Base-by-base conservation (phyloP, 768 basidiomycete genomes). In the Auricularia sp. region DNA sequence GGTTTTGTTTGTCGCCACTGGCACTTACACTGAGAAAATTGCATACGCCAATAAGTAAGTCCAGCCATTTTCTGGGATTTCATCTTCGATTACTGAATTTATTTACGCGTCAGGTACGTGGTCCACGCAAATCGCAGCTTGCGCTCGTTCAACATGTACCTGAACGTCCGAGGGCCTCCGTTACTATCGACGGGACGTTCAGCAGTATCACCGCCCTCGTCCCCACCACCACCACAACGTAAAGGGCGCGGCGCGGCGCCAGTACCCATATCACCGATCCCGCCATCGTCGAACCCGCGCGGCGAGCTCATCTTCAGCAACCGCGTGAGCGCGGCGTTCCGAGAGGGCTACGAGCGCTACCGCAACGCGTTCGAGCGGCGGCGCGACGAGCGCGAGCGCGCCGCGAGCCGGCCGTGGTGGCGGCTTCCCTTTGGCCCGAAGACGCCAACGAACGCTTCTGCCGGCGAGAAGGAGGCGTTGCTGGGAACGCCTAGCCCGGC, bases 241-340 rank as follows among this genome's bases (percentile, higher is more conserved):
- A 72, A 74, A 39, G 67, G 66, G 67, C 34, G 78, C 23, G 74
- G 72, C 39, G 79, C 81, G 5, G 80, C 84, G 35, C 75, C 70
- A 44, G 67, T 66, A 10, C 76, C 82, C 16, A 86, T 92, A 64
- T 78, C 87, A 1, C 84, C 91, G n/a, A 95, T 97, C 51, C 93
- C 94, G 2, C 92, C 93, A 0, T 82, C 93, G 14, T 79, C 80
- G 35, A 97, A 93, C 74, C 94, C 96, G 3, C 87, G 95, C 14
- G 96, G 97, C 61, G 97, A 99, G 72, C 85, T 99, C 65, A 97
- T 98, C 64, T 97, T 99, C 76, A 93, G 91, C 2, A 91, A 88
- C 11, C 86, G 91, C 58, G 88, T 99, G 21, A 88, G 91, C 66
- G 81, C 82, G 62, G 71, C 74, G 21, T 98, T 98, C 74, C 80